Base-by-base conservation (phyloP, 345 rosid genomes). In the Garcia nutans region DNA sequence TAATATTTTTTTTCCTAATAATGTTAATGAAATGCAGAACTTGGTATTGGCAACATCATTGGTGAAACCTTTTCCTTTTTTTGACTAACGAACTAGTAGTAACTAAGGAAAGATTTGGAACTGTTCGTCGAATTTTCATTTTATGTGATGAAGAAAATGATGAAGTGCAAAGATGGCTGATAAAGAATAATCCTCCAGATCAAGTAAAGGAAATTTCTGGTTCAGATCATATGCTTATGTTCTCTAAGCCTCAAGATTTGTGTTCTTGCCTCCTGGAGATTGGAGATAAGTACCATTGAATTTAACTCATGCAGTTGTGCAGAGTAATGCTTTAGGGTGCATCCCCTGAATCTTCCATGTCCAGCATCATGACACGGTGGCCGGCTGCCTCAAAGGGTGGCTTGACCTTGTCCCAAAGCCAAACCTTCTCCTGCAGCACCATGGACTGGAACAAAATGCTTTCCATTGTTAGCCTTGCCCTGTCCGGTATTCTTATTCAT, bases 321-420 rank as follows among this genome's bases (percentile, higher is more conserved):
- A n/a, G 69, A 26, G 13, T 65, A 87, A 87, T 71, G 79, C 13
- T 74, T 72, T 81, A 56, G n/a, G 58, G 83, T 86, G 69, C 77
- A 76, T 79, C n/a, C 44, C 94, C 94, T 0, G 87, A 82, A 31
- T 84, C 31, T 28, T 28, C 31, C 16, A 5, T 82, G 87, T 92
- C 83, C 0, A 85, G 52, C 24, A 77, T 82, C 0, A 87, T 47
- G 62, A 90, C 94, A 0, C 65, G 84, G 80, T 86, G 89, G 56
- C 94, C 90, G 0, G 76, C 77, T 1, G 82, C 73, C 73, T 90
- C 86, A 1, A 87, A 85, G 41, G 52, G 76, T 4, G 88, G 87
- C 77, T 88, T 90, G 50, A 92, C 57, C 86, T 87, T 90, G 88
- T 82, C 80, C 97, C 94, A 88, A 63, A 82, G 42, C 97, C 94